Evolutionary conservation across 768 basidiomycete species (phyloP), one percentile per base, ranked within the genome.

Genomic region (Chalciporus piperatus): DNA sequence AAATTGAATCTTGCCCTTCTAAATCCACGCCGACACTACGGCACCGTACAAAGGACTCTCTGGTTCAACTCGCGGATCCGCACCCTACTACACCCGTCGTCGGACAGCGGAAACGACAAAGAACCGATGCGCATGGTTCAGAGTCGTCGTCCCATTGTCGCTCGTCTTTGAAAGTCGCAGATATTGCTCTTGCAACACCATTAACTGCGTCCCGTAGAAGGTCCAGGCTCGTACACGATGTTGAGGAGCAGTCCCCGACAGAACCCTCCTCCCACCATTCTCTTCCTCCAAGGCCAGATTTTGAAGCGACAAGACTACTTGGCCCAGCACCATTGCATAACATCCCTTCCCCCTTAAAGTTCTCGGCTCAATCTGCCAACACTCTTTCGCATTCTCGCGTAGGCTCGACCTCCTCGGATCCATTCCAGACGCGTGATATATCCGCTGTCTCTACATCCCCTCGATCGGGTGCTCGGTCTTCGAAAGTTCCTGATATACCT

Each of bases 141-240:
- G 50, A 41, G 27, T 25, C 32, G 14, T 25, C 28, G 12, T 5
- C 7, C 10, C 17, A 45, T 19, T 12, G 25, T n/a, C 17, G 1
- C 16, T 43, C n/a, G 23, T 39, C 6, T 28, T 32, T 33, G 12
- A n/a, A 17, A 17, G 28, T 41, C 17, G 12, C 22, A 33, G 47
- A 42, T 12, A 39, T 22, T 32, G 50, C 45, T 19, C 53, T 60
- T 14, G 41, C 47, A 6, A 69, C 60, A 5, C 67, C 67, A 6
- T 54, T 2, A 16, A 51, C 54, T 22, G 45, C 37, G 17, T 48
- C 54, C 3, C 62, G 51, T 42, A 52, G 47, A 20, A 17, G n/a
- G 44, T 3, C 40, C 9, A 11, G 48, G 27, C 28, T 28, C 25
- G 7, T 47, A 20, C 44, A 28, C 19, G 38, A 4, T 28, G 12